These are phyloP conservation scores for Chamaecyparis obtusa DNA, from an alignment of 75 land plant species.

Conservation along the genomic window DNA sequence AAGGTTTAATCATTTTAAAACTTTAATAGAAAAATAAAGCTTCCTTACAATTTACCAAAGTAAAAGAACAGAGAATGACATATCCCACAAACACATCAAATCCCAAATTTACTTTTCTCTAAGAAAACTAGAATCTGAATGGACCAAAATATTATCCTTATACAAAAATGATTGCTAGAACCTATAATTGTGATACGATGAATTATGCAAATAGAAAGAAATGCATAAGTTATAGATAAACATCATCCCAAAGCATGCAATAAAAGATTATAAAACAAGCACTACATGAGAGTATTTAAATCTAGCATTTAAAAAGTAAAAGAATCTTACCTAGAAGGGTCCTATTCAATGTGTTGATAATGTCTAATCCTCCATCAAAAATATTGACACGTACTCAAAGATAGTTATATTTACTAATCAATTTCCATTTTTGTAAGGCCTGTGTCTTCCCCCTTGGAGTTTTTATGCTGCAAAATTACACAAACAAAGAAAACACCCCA, in stretches of 20 bases:
- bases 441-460: constrained; percentile 16
- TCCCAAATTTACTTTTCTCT: not conserved
- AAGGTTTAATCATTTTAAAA: constrained; percentile 5
- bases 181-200: not conserved
- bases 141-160: not conserved
- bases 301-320: not conserved
- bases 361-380: constrained; percentile 9
- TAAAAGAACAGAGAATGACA: not conserved
- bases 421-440: constrained; percentile 15
- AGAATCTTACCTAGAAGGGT: constrained; percentile 2
- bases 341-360: not conserved
- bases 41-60: not conserved
- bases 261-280: not conserved
- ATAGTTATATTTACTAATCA: not conserved
- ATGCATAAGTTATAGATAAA: not conserved
- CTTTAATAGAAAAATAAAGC: not conserved
- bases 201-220: not conserved
- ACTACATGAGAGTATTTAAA: not conserved
- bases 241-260: not conserved
- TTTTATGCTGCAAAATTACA: constrained; percentile 14
- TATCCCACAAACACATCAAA: not conserved
- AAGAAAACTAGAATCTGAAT: not conserved
- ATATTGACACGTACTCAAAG: constrained; percentile 12
- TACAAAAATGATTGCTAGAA: not conserved
- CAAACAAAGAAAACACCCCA: not conserved